Percentiles rank a stretch among this genome's conserved stretches.
These are phyloP conservation scores for Trichoderma reesei DNA, from an alignment of 495 filamentous ascomycete species.

Conservation along the genomic window DNA sequence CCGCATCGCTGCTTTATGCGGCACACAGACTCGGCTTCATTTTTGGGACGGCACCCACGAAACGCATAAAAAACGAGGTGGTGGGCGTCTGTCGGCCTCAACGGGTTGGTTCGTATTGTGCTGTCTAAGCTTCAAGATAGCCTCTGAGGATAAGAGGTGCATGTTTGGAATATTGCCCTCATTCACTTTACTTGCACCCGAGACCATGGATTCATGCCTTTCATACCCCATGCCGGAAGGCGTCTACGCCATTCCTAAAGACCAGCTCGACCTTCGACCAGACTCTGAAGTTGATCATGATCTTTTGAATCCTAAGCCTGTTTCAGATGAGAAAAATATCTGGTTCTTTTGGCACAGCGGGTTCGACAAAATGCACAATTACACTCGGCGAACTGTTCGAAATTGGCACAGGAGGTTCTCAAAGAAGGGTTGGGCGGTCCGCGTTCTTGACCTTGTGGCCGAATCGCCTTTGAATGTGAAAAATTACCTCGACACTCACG, in stretches of 20 bases:
- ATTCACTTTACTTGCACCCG: no score
- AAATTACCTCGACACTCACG: slow-evolving; percentile 37
- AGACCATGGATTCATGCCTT: background rate
- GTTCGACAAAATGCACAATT: slow-evolving; percentile 36
- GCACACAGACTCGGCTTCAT: no score
- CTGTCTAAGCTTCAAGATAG: no score
- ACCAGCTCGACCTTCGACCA: slow-evolving; percentile 33
- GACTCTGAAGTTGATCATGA: slow-evolving; percentile 36
- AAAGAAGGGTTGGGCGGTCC: slow-evolving; percentile 42
- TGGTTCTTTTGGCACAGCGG: slow-evolving; percentile 50
- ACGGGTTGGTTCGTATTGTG: no score
- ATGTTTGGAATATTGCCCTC: no score
- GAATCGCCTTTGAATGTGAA: slow-evolving; percentile 36
- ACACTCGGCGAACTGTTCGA: slow-evolving; percentile 45
- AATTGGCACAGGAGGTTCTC: slow-evolving; percentile 44
- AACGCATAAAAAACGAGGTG: no score
- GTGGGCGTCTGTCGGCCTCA: no score
- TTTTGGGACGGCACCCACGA: no score
- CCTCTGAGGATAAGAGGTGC: no score
- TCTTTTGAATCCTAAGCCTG: slow-evolving; percentile 31
- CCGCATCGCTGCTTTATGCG: no score
- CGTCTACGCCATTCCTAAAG: slow-evolving; percentile 22
- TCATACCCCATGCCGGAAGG: slow-evolving; percentile 25
- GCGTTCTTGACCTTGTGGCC: slow-evolving; percentile 36
- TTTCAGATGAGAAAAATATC: slow-evolving; percentile 38